A percentile compares a stretch with the other conserved stretches of the same genome.
These are phyloP conservation scores for Apodospora peruviana DNA, from an alignment of 495 filamentous ascomycete species.

Conservation along the genomic window DNA sequence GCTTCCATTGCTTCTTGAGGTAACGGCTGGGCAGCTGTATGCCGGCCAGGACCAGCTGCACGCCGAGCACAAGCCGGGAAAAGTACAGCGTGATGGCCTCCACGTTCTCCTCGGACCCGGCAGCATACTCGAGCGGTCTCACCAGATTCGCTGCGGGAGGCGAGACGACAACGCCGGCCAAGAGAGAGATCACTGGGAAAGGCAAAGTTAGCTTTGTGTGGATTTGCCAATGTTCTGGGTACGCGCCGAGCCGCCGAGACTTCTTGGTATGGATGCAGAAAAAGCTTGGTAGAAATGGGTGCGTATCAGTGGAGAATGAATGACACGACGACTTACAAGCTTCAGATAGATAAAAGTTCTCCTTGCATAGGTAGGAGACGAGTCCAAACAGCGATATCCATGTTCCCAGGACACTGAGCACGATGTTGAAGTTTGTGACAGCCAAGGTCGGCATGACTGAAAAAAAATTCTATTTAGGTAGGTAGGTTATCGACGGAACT, in stretches of 20 bases:
- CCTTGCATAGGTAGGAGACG: slow-evolving; percentile 84
- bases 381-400: slow-evolving; percentile 86
- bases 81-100: slow-evolving; percentile 65
- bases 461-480: no score
- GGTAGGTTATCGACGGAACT: no score
- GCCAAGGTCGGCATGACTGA: slow-evolving; percentile 81
- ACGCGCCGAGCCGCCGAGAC: not conserved
- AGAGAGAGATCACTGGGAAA: slow-evolving; percentile 69
- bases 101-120: slow-evolving; percentile 47
- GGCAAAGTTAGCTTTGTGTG: no score
- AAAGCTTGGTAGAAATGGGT: no score
- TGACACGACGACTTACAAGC: slow-evolving; percentile 47
- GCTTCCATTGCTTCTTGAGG: slow-evolving; percentile 73
- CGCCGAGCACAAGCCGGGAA: slow-evolving; percentile 80
- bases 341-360: slow-evolving; percentile 88
- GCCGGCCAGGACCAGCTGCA: slow-evolving; percentile 85
- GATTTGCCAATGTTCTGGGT: no score
- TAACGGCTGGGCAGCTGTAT: slow-evolving; percentile 90
- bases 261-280: no score
- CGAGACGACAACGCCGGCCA: slow-evolving; percentile 73
- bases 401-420: slow-evolving; percentile 74
- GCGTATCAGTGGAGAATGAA: not conserved
- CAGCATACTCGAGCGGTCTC: slow-evolving; percentile 71
- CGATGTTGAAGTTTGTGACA: slow-evolving; percentile 83
- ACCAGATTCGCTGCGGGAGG: slow-evolving; percentile 75